Conservation (phyloP, 1,284 basidiomycete species). For the Heterobasidion parviporum region DNA sequence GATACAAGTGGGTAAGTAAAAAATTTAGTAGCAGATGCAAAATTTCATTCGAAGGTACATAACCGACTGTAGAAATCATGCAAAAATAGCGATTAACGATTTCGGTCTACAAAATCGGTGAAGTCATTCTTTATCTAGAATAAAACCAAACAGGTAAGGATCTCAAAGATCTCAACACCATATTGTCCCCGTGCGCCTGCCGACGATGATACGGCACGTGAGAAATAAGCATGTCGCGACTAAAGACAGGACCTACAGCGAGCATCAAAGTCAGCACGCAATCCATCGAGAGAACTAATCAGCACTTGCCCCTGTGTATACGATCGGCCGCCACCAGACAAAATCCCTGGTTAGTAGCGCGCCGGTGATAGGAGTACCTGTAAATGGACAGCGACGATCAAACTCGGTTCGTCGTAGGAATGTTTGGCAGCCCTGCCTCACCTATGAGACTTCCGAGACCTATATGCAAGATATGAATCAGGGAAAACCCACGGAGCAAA, state of each 20-base stretch:
- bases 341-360: not conserved
- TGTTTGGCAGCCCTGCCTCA: not conserved
- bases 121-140: not conserved
- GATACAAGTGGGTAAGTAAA: too few species aligned
- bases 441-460: conserved; percentile 1
- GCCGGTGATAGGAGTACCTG: not conserved
- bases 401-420: not conserved
- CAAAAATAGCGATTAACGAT: too few species aligned
- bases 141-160: not conserved
- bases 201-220: not conserved
- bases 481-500: not conserved
- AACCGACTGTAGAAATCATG: too few species aligned
- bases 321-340: not conserved
- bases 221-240: not conserved
- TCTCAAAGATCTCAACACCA: not conserved
- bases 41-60: too few species aligned
- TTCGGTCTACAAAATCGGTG: not conserved
- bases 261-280: not conserved
- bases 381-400: not conserved
- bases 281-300: not conserved
- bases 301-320: not conserved
- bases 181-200: not conserved
- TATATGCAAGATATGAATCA: not conserved
- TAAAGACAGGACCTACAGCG: not conserved
- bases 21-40: too few species aligned